These are phyloP conservation scores for Rhizoclosmatium globosum DNA, from an alignment of 192 early-diverging fungal species.

Conservation along the genomic window DNA sequence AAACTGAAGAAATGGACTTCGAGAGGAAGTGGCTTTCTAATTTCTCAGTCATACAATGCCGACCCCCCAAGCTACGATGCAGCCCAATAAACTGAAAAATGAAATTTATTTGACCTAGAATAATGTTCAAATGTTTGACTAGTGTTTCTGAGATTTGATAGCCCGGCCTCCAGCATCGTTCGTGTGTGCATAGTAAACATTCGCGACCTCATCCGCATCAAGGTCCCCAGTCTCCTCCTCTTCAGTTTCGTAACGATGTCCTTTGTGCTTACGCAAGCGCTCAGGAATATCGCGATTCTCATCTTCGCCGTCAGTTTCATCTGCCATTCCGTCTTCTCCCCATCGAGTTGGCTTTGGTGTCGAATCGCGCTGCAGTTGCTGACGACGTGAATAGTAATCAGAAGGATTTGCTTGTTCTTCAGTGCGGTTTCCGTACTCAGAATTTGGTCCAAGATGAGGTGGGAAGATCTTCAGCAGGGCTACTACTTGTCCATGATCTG, in stretches of 20 bases:
- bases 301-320: constrained; percentile 3
- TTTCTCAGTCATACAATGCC: no score
- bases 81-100: no score
- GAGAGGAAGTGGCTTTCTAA: no score
- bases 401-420: background rate
- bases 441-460: background rate
- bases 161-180: constrained; percentile 12
- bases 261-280: background rate
- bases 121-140: no score
- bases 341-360: background rate
- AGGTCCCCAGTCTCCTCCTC: background rate
- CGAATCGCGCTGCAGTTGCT: no score
- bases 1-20: no score
- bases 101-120: no score
- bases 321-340: constrained; percentile 23
- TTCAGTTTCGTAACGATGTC: background rate
- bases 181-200: constrained; percentile 13
- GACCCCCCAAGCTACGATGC: no score
- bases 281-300: constrained; percentile 21
- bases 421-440: background rate
- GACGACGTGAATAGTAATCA: background rate
- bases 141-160: background rate
- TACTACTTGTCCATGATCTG: constrained; percentile 23
- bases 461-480: constrained; percentile 26
- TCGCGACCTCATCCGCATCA: constrained; percentile 23